Evolutionary conservation across 768 basidiomycete species (phyloP), one percentile per base, ranked within the genome.

Genomic region (Phallus indusiatus): DNA sequence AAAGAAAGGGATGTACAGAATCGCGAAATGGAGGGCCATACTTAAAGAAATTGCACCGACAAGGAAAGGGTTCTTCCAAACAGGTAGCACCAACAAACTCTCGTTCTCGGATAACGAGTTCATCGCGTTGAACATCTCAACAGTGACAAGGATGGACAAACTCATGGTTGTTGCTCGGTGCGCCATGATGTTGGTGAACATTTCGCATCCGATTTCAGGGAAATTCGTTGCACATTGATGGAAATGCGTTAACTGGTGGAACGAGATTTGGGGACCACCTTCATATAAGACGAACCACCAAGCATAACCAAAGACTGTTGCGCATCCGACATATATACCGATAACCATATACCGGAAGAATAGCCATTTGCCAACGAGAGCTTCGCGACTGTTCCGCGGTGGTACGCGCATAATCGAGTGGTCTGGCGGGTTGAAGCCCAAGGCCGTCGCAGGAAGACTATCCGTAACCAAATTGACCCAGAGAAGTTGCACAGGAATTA

Each of bases 401-500:
- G 94, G 94, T 1, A 93, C 83, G 4, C 87, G 84, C 95, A 99
- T 99, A 72, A 98, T 97, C 46, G 86, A 86, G 71, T 94, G 92
- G 68, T 99, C 95, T 1, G 94, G 82, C 2, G 94, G 94, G 71
- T 99, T 97, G 78, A 99, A 97, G 50, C 96, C 95, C 49, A 99
- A 85, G 1, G 95, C 95, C 37, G 94, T 97, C 6, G 95, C 95
- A 1, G 95, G 95, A 47, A 96, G 77, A 75, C 91, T 90, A 75
- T 96, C 94, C 54, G 94, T 98, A 63, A 98, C 93, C 59, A 98
- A 76, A 74, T 98, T 99, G 69, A 98, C 94, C 93, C 94, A 98
- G 55, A 99, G 85, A 47, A 99, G 78, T 79, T 99, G 95, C 16
- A 97, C 94, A 47, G 94, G 94, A 66, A 97, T 97, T 57, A 99